Percentiles rank a stretch among this genome's conserved stretches.
Evolutionary conservation across 140 eudicot genomes (phyloP).

Genomic region (Ambrosia hybrid): DNA sequence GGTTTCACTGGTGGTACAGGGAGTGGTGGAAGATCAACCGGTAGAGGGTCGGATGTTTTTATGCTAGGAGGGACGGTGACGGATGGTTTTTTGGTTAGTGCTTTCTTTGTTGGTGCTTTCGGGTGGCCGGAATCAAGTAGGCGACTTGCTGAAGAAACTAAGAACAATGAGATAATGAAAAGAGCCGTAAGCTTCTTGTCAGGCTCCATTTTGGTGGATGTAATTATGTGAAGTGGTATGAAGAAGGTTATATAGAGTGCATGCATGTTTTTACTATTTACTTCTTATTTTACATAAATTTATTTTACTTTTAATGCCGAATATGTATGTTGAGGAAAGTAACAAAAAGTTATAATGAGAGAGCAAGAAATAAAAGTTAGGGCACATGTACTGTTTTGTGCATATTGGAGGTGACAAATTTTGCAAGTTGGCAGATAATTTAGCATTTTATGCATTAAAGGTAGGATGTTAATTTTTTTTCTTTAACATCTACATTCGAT

Average conservation of each 20-base stretch:
- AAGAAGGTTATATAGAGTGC: conserved; percentile 31
- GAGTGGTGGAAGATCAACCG: conserved; percentile 7
- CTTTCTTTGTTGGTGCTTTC: conserved; percentile 23
- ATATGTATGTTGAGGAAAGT: conserved; percentile 25
- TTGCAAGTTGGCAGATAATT: conserved; percentile 63
- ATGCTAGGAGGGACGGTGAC: conserved; percentile 5
- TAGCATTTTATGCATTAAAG: conserved; percentile 28
- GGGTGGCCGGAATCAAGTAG: conserved; percentile 52
- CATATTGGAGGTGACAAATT: conserved; percentile 62
- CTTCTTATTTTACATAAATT: not conserved
- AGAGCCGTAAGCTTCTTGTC: conserved; percentile 54
- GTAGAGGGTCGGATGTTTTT: conserved; percentile 6
- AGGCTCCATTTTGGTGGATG: conserved; percentile 51
- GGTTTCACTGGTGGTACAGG: conserved; percentile 1
- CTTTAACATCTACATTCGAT: not conserved
- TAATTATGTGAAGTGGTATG: conserved; percentile 26
- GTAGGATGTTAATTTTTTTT: not conserved
- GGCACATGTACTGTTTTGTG: conserved; percentile 59
- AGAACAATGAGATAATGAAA: conserved; percentile 56
- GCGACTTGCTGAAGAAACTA: conserved; percentile 53
- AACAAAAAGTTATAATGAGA: conserved; percentile 42
- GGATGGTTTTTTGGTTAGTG: conserved; percentile 16
- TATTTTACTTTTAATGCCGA: not conserved
- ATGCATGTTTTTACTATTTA: conserved; percentile 13
- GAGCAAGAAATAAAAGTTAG: conserved; percentile 33